Evolutionary conservation across 2,329 filamentous ascomycete genomes (phyloP), one percentile per base, ranked within the genome.

Genomic region (Ilyonectria mors-panacis): DNA sequence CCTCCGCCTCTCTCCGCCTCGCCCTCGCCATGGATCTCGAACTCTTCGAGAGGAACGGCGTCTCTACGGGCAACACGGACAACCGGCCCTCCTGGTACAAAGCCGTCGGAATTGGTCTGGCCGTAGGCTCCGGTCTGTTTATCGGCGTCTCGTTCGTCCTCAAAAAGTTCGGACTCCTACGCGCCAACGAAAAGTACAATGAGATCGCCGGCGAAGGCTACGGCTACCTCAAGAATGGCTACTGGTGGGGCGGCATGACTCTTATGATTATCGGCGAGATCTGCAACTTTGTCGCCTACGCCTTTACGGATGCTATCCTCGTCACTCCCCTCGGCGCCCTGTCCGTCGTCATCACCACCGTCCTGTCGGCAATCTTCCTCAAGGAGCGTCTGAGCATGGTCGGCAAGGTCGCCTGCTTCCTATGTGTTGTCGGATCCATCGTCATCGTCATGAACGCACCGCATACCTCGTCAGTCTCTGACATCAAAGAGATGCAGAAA

Each of bases 251-350:
- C 1, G 96, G 96, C 74, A 98, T 99, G 96, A 94, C 85, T 0
- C 87, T 98, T 66, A 98, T 99, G 96, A 97, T 98, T 74, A 76
- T 98, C 48, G 96, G 96, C 73, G 96, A 99, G 81, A 89, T 97
- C 63, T 97, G 94, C 88, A 99, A 99, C 82, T 97, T 98, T 79
- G 94, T 95, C 78, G 96, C 96, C 60, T 98, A 98, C 78, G 94
- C 94, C 63, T 98, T 98, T 76, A 96, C 96, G 69, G 96, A 98
- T 80, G 95, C 95, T 67, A 98, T 98, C 74, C 85, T 98, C 70
- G 95, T 98, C 61, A 98, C 95, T 0, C 95, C 95, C 5, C 85
- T 98, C 60, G 95, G 95, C 69, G 95, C 95, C 4, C 85, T 98
- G 57, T 94, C 94, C 2, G 96, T 98, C 67, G 96, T 99, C 60